Evolutionary conservation across 176 grass and related monocot species (phyloP).

Genomic region (Juncus effusus): DNA sequence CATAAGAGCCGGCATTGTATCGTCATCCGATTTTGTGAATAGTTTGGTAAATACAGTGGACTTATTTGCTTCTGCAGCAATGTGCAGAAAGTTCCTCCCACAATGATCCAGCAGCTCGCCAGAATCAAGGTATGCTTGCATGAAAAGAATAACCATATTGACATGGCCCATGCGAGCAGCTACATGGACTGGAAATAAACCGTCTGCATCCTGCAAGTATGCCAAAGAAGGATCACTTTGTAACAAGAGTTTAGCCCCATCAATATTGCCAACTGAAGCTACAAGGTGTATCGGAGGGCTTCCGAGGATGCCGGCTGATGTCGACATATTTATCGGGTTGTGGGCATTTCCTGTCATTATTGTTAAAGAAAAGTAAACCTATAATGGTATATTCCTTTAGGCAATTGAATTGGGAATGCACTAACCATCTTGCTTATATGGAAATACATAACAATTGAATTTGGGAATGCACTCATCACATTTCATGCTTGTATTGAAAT

Average conservation of each 20-base stretch:
- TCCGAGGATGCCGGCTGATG: too few relatives aligned
- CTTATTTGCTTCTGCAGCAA: neutral
- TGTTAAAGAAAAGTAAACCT: too few relatives aligned
- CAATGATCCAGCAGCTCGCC: neutral
- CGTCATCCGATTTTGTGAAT: neutral
- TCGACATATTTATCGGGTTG: too few relatives aligned
- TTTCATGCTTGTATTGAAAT: too few relatives aligned
- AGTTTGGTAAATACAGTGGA: neutral
- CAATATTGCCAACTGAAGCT: neutral
- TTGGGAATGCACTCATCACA: too few relatives aligned
- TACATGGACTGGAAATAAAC: conserved; percentile 20
- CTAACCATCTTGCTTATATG: too few relatives aligned
- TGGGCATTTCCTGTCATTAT: too few relatives aligned
- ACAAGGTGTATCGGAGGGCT: neutral
- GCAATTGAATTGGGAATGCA: too few relatives aligned
- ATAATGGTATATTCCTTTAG: too few relatives aligned
- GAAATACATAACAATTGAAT: too few relatives aligned
- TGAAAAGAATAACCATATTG: neutral
- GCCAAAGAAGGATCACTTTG: neutral
- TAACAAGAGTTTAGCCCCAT: neutral
- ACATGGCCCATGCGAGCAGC: neutral
- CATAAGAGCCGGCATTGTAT: too few relatives aligned
- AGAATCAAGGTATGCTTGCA: neutral
- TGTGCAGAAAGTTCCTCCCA: conserved; percentile 7
- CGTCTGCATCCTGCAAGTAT: neutral